Conservation (phyloP, 1,284 basidiomycete genomes). For the Leccinum proliferum region DNA sequence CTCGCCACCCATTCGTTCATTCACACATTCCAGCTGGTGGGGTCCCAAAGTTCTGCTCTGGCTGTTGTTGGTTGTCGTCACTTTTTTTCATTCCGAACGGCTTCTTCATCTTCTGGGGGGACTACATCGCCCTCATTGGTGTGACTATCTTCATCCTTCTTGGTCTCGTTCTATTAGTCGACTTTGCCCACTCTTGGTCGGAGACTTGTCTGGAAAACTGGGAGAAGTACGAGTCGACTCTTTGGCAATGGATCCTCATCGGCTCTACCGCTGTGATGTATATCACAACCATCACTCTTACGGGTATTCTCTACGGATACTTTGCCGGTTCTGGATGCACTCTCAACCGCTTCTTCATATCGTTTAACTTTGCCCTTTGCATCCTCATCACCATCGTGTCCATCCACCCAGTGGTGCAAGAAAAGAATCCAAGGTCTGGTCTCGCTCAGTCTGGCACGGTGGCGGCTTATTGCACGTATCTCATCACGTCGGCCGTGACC, state of each 20-base stretch:
- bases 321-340: slow-evolving; percentile 86
- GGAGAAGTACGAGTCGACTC: slow-evolving; percentile 82
- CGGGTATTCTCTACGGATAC: slow-evolving; percentile 87
- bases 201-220: slow-evolving; percentile 96
- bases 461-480: slow-evolving; percentile 94
- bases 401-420: slow-evolving; percentile 85
- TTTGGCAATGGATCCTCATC: slow-evolving; percentile 97
- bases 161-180: slow-evolving; percentile 94
- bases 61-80: slow-evolving; percentile 71
- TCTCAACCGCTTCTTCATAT: slow-evolving; percentile 94
- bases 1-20: slow-evolving; percentile 7
- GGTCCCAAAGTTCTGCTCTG: slow-evolving; percentile 92
- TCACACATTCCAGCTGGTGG: slow-evolving; percentile 76
- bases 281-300: slow-evolving; percentile 76
- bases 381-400: slow-evolving; percentile 81
- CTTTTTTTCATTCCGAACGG: slow-evolving; percentile 91
- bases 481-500: slow-evolving; percentile 90
- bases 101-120: slow-evolving; percentile 97
- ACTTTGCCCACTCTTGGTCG: slow-evolving; percentile 98
- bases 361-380: slow-evolving; percentile 84
- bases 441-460: slow-evolving; percentile 97
- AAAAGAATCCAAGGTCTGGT: slow-evolving; percentile 91
- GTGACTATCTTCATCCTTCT: slow-evolving; percentile 94
- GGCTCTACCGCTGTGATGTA: slow-evolving; percentile 93
- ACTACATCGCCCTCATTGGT: slow-evolving; percentile 88